Base-by-base conservation (phyloP, 768 basidiomycete species). In the Trametes cubensis region DNA sequence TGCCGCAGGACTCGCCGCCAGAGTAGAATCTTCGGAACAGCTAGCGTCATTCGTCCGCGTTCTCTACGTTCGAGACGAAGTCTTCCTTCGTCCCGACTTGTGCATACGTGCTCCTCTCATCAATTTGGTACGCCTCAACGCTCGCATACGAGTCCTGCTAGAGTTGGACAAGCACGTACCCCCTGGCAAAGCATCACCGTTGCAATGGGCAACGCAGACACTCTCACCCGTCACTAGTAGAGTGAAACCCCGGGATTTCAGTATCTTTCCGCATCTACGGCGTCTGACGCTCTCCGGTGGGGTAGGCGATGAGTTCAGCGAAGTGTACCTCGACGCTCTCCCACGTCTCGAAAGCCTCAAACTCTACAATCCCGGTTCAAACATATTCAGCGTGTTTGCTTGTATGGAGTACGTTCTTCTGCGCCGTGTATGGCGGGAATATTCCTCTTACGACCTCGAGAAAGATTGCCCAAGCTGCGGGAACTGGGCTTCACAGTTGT, bases 401-500 rank as follows among this genome's bases (percentile, higher is more conserved):
- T 18, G 20, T 14, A 52, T 59, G 50, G 49, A 39, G 58, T 59
- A 23, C n/a, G 58, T 38, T 13, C 6, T 34, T 45, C 26, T 30
- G 18, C 25, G 11, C 34, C 5, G 10, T 11, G 34, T 11, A 11
- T 34, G 34, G 34, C 34, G 11, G 34, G 10, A 34, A 34, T 34
- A 4, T 30, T 3, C 3, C 34, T 0, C 30, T 20, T 5, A 38
- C 20, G 13, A 14, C 45, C 8, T 18, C 18, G 18, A 20, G 34
- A 20, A 18, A 59, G 58, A n/a, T 48, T 59, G 11, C 58, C 58
- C 5, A 40, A 23, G 11, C 49, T 59, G 5, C 58, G 58, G 2
- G 49, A 59, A 41, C 21, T 59, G n/a, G 26, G 42, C 26, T 51
- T 44, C 58, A 59, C 26, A 18, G 21, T 18, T 2, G 49, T 10